Conservation (phyloP, 805 yeast genomes). For the Nakazawaea ambrosiae region DNA sequence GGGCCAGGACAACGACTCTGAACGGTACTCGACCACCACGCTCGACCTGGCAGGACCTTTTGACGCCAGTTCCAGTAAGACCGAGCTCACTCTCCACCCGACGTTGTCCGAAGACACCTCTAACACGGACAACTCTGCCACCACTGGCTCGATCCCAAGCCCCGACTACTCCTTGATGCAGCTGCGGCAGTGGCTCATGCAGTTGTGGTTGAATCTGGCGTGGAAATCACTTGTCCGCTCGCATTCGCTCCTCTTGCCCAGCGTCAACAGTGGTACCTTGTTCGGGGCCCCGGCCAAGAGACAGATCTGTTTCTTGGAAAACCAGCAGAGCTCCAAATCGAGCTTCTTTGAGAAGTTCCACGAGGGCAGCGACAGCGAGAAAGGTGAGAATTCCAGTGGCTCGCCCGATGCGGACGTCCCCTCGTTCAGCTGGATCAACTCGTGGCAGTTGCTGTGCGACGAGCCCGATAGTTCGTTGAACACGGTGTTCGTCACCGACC, state of each 20-base stretch:
- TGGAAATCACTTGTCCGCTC: conserved; percentile 7
- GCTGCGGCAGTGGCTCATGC: background rate
- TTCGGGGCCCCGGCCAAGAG: background rate
- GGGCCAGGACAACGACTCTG: background rate
- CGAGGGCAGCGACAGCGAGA: background rate
- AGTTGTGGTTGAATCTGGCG: conserved; percentile 7
- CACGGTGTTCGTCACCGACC: conserved; percentile 4
- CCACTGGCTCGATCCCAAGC: background rate
- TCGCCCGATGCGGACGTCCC: no score
- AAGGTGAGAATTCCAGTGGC: no score
- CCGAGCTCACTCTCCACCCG: background rate
- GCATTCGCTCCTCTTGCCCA: background rate
- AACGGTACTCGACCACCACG: no score
- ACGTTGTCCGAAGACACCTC: background rate
- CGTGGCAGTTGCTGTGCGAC: conserved; percentile 8
- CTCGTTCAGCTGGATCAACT: conserved; percentile 2
- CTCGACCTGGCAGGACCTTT: no score
- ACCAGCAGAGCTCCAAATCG: background rate
- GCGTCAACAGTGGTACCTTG: background rate
- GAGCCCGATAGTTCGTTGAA: conserved; percentile 6
- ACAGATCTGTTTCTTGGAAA: conserved; percentile 8
- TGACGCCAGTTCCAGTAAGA: background rate
- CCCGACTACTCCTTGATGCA: background rate
- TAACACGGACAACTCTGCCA: background rate
- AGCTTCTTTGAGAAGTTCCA: no score